Base-by-base conservation (phyloP, 2,329 filamentous ascomycete genomes). In the Aspergillus ochraceoroseus region DNA sequence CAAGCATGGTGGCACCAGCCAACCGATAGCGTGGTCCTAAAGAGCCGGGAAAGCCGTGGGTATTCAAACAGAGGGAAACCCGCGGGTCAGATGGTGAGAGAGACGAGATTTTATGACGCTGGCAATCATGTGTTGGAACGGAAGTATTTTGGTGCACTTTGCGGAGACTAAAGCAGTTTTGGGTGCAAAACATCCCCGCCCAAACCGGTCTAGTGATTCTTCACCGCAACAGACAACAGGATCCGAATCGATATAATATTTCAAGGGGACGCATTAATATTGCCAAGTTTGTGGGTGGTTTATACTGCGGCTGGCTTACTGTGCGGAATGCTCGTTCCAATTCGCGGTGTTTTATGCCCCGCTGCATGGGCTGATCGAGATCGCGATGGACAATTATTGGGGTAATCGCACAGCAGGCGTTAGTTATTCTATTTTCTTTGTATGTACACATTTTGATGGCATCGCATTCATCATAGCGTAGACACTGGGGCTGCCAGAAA, bases 1-100 rank as follows among this genome's bases (percentile, higher is more conserved):
- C 47, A 46, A 61, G 57, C 64, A 66, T 66, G 57, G 46, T 59
- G 63, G 57, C 58, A 56, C 53, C 44, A 51, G 46, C 54, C 58
- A 38, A 40, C 34, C 25, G 31, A 44, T 18, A 43, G 41, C 27
- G 55, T 45, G 52, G 25, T 14, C 20, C 19, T 32, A 36, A 38
- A 42, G 40, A 36, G 5, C 11, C n/a, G 15, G 28, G 17, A 8
- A 26, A 20, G 26, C 22, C n/a, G 18, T 3, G 13, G 18, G 17
- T 8, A 22, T 8, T n/a, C 18, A 20, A n/a, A 15, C 14, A 11
- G 37, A 34, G 36, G 25, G 29, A 28, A 26, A 32, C 28, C 7
- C 9, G 32, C 25, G n/a, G 11, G 25, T 32, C 30, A 33, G 36
- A 31, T 42, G 35, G 38, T 22, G 5, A n/a, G 27, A 41, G 23